Percentiles rank a stretch among this genome's conserved stretches.
Evolutionary conservation across 129 eudicot genomes (phyloP).

Genomic region (Gnaphalium uliginosum): DNA sequence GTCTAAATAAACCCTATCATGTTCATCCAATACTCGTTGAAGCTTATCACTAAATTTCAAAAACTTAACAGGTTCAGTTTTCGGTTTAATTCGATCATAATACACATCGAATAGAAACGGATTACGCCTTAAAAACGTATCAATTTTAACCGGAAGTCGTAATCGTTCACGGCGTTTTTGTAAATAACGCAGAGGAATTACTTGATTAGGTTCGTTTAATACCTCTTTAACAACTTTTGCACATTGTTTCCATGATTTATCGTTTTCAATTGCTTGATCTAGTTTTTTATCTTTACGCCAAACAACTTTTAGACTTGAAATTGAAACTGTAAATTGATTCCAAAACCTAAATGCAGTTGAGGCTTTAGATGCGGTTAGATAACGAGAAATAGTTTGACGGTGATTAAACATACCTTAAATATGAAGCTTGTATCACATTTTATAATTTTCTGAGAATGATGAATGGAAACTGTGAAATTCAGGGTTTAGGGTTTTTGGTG

Average conservation of each 20-base stretch:
- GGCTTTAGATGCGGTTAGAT: constrained; percentile 10
- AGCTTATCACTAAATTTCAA: constrained; percentile 46
- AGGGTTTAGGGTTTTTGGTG: not conserved
- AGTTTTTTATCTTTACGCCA: constrained; percentile 77
- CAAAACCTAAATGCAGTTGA: constrained; percentile 13
- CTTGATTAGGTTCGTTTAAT: constrained; percentile 71
- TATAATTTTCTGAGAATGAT: not conserved
- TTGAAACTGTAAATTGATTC: constrained; percentile 44
- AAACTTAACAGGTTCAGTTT: constrained; percentile 54
- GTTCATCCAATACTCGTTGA: constrained; percentile 45
- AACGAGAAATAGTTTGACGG: constrained; percentile 23
- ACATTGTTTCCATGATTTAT: constrained; percentile 58
- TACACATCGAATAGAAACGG: constrained; percentile 68
- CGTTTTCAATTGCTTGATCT: constrained; percentile 68
- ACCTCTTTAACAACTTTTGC: constrained; percentile 80
- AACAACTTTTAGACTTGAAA: constrained; percentile 72
- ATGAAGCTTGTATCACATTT: not conserved
- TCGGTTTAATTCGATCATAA: constrained; percentile 66
- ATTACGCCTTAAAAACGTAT: constrained; percentile 49
- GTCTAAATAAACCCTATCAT: constrained; percentile 48
- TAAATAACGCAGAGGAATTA: constrained; percentile 59
- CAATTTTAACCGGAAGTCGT: constrained; percentile 43
- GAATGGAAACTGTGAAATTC: not conserved
- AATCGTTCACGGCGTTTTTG: constrained; percentile 64
- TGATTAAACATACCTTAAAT: constrained; percentile 28